Evolutionary conservation across 805 yeast species (phyloP), one percentile per base, ranked within the genome.

Genomic region (Wickerhamiella azyma): DNA sequence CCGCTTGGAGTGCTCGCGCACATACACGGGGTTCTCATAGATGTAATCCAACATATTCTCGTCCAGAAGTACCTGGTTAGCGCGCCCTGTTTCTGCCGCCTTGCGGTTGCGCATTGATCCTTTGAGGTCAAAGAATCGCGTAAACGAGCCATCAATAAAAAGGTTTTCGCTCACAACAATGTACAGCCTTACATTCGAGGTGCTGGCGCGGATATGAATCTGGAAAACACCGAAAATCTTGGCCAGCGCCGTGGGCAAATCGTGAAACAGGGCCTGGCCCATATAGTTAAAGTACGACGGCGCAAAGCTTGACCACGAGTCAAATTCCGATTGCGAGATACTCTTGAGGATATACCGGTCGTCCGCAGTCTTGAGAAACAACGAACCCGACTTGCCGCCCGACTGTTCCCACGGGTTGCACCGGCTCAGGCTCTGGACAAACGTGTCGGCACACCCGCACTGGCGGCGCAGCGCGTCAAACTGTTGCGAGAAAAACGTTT

Each of bases 41-140:
- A 94, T 89, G 59, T 85, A 92, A 59, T 92, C 98, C 50, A 92
- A 94, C 98, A 92, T 92, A 59, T 92, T 92, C 57, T 92, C 99
- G 63, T 92, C 99, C 46, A 92, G 65, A 21, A 92, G 66, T 1
- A 92, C 99, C 62, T 92, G 97, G 58, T 92, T 86, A 51, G 82
- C 95, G 57, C 77, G 80, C 6, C 98, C 98, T 0, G 98, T 94
- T 60, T 89, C 95, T 54, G 88, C 81, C 32, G 89, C 98, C 57
- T 89, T 96, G 53, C 99, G 71, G 62, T 92, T 92, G 51, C 98
- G 70, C 97, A 92, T 92, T 0, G 97, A 88, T 0, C 99, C 99
- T 62, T 92, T 92, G 62, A 92, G 72, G 63, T 92, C 99, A 64
- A 92, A 92, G 40, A 89, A 86, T 52, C 96, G 67, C 11, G 85